phyloP scores from a whole-genome alignment of 805 yeast genomes.

The Zygotorulaspora chibaensis region DNA sequence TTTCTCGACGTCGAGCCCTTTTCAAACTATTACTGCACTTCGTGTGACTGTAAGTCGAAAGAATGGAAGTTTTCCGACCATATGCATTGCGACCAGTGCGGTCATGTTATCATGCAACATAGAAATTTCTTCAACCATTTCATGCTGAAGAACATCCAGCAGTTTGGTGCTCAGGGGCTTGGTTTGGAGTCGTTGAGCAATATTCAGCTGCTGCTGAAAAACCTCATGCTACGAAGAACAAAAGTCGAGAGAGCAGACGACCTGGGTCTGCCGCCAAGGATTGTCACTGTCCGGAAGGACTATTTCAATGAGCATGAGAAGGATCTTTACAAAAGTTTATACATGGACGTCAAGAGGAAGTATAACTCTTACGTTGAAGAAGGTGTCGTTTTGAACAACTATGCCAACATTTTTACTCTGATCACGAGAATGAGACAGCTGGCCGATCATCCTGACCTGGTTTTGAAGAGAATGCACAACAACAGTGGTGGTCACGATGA shows the following conservation, averaged over 20 bases:
- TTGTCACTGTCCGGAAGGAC: constrained; percentile 84
- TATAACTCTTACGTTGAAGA: constrained; percentile 91
- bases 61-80: constrained; percentile 84
- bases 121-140: constrained; percentile 94
- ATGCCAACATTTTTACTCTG: constrained; percentile 93
- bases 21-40: constrained; percentile 86
- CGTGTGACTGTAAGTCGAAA: constrained; percentile 76
- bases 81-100: constrained; percentile 81
- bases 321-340: constrained; percentile 83
- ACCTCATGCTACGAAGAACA: constrained; percentile 89
- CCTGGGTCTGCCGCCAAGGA: constrained; percentile 92
- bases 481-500: constrained; percentile 34
- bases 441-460: constrained; percentile 97
- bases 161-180: constrained; percentile 74
- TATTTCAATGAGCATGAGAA: constrained; percentile 91
- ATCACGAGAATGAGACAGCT: constrained; percentile 97
- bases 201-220: constrained; percentile 67
- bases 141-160: constrained; percentile 89
- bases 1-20: constrained; percentile 82
- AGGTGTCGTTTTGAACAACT: constrained; percentile 94
- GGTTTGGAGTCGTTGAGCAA: constrained; percentile 75
- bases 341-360: constrained; percentile 79
- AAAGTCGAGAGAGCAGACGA: constrained; percentile 97
- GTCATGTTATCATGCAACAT: constrained; percentile 91
- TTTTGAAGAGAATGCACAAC: constrained; percentile 61